These are phyloP conservation scores for Protomyces lactucae-debilis DNA, from an alignment of 1,139 yeast genomes.

Conservation along the genomic window DNA sequence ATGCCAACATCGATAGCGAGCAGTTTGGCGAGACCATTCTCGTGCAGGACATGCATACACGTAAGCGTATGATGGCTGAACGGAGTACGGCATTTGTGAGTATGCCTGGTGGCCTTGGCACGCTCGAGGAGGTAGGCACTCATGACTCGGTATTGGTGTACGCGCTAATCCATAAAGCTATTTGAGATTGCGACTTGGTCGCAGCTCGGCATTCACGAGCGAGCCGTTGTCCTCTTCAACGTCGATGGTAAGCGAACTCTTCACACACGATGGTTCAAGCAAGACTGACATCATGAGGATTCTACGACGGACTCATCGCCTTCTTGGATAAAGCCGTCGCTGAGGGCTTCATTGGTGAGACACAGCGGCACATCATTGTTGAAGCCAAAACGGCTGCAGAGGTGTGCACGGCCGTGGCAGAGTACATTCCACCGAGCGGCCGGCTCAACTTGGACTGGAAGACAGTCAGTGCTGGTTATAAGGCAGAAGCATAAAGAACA, in stretches of 20 bases:
- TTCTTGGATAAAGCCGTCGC: conserved; percentile 47
- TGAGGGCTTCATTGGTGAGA: conserved; percentile 62
- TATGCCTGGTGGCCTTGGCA: conserved; percentile 89
- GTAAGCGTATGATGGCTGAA: conserved; percentile 80
- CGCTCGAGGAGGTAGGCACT: conserved; percentile 70
- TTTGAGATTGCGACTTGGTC: conserved; percentile 83
- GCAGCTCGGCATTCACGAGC: conserved; percentile 77
- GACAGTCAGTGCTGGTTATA: neutral
- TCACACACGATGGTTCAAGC: neutral
- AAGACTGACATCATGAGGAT: conserved; percentile 40
- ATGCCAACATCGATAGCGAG: conserved; percentile 52
- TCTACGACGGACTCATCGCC: conserved; percentile 62
- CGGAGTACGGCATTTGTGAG: conserved; percentile 86
- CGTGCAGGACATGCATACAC: conserved; percentile 84
- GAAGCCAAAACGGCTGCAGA: conserved; percentile 58
- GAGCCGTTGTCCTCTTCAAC: conserved; percentile 74
- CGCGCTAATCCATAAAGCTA: neutral
- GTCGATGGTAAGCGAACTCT: conserved; percentile 46
- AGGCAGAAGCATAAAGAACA: neutral
- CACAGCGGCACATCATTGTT: conserved; percentile 59
- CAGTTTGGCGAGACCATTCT: conserved; percentile 74
- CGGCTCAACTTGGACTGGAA: conserved; percentile 69
- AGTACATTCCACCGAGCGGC: conserved; percentile 66
- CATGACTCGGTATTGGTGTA: neutral
- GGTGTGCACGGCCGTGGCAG: conserved; percentile 56